A percentile compares a stretch with the other conserved stretches of the same genome.
phyloP scores from a whole-genome alignment of 441 rosid species.

The Geranium incanum region DNA sequence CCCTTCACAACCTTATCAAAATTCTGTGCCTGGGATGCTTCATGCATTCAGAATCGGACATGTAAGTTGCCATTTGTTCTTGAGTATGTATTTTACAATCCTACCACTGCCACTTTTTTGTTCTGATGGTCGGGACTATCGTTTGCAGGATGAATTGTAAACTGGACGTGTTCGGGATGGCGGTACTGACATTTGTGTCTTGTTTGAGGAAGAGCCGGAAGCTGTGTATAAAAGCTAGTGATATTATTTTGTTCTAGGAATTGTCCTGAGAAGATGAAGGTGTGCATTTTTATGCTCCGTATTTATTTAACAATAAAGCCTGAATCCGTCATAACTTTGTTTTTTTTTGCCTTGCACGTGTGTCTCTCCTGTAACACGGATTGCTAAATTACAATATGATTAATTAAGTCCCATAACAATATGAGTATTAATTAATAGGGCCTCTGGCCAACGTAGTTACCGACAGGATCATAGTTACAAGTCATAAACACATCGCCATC shows the following conservation, averaged over 20 bases:
- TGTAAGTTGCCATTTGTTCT: background rate
- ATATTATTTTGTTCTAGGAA: background rate
- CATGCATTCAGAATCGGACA: too few relatives aligned
- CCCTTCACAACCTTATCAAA: too few relatives aligned
- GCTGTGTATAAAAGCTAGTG: background rate
- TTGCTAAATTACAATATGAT: too few relatives aligned
- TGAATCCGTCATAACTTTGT: background rate
- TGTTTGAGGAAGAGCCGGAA: background rate
- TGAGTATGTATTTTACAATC: background rate
- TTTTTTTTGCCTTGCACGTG: background rate
- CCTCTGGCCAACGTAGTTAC: conserved; percentile 66
- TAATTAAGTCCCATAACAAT: too few relatives aligned
- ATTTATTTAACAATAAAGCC: background rate
- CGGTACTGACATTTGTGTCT: background rate
- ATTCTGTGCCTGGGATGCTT: too few relatives aligned
- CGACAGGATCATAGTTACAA: conserved; percentile 78
- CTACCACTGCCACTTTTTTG: background rate
- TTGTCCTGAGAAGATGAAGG: background rate
- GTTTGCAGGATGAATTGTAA: background rate
- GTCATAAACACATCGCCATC: conserved; percentile 78
- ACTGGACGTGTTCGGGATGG: background rate
- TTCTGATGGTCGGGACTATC: background rate
- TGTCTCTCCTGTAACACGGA: too few relatives aligned
- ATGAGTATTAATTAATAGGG: conserved; percentile 38
- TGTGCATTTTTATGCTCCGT: background rate